Base-by-base conservation (phyloP, 768 basidiomycete species). In the Suillus spraguei region DNA sequence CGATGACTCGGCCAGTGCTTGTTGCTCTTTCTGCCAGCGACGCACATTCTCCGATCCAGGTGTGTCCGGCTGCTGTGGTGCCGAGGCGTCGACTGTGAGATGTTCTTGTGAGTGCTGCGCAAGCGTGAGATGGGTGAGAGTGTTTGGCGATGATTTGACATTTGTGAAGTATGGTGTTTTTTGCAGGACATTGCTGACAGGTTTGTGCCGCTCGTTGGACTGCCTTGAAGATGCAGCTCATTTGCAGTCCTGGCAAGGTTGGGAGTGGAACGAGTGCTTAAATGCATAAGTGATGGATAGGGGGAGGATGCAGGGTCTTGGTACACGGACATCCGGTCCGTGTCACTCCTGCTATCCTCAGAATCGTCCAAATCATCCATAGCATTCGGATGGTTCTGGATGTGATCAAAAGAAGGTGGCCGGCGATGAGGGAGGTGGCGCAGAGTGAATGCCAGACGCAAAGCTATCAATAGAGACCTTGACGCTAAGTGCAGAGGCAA, bases 401-500 rank as follows among this genome's bases (percentile, higher is more conserved):
- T 87, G 64, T 77, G 83, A 75, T 92, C 90, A 72, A 92, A n/a
- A 92, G 80, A 92, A 92, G 36, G 85, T 85, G 32, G 86, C 83
- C 0, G 88, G 85, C 16, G 89, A 87, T 7, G 86, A 80, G 2
- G 88, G 86, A 16, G 82, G 84, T 16, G 89, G 88, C 39, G 85
- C 87, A 49, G 87, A 85, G 62, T 84, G 85, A 20, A 88, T 78
- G 14, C 79, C 76, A 39, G 81, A 77, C 33, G 80, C 73, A 41
- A 80, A 75, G 60, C 72, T 74, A 49, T 77, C 76, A 22, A 79
- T 68, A 8, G 88, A 85, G 49, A 85, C 82, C 58, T 81, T 78
- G 11, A 87, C 70, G 22, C 78, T 73, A 59, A 82, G 72, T 39
- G 77, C 0, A 64, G 63, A 56, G 62, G 70, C 47, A 64, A 42